Evolutionary conservation across 2,329 filamentous ascomycete genomes (phyloP), one percentile per base, ranked within the genome.

Genomic region (Epichloe scottii): DNA sequence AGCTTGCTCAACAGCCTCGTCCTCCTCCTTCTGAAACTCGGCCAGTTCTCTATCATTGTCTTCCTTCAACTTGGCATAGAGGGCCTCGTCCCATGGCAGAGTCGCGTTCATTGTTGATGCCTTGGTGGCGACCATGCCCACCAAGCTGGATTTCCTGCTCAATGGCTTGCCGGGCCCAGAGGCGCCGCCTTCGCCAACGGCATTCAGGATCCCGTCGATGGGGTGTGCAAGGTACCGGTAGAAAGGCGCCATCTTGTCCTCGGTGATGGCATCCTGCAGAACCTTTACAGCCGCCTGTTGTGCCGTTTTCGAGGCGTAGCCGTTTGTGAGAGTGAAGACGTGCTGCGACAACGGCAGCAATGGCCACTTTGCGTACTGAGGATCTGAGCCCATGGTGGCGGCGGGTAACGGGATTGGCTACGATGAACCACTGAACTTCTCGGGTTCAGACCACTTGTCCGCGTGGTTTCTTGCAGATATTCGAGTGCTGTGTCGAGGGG

Each of bases 1-100:
- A 54, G 91, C 91, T 69, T 94, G 90, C 77, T 98, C 93, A 40
- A 86, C 85, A 10, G 93, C 93, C 66, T 98, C 90, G 55, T 95
- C 91, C 68, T 91, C 85, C 68, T 93, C 87, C 69, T 89, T 89
- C 71, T 90, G 82, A 62, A 86, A 81, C 48, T 72, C 77, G 57
- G 86, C 84, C 46, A 91, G 72, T 72, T 91, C 86, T 62, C 79
- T 78, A 60, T 88, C 85, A 61, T 93, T 93, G 56, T 88, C 84
- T 56, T 79, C 80, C 66, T 84, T 81, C 57, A 93, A 71, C 65
- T 80, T 78, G 62, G 87, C 79, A 66, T 96, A 97, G 54, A 95
- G 72, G 23, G 78, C 77, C 71, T 97, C 90, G 63, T 98, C 89
- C 93, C 93, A 98, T 0, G 88, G 79, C 51, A 97, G 74, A 59